A percentile compares a stretch with the other conserved stretches of the same genome.
phyloP scores from a whole-genome alignment of 1,139 yeast species.

The Saccharomyces pastorianus region DNA sequence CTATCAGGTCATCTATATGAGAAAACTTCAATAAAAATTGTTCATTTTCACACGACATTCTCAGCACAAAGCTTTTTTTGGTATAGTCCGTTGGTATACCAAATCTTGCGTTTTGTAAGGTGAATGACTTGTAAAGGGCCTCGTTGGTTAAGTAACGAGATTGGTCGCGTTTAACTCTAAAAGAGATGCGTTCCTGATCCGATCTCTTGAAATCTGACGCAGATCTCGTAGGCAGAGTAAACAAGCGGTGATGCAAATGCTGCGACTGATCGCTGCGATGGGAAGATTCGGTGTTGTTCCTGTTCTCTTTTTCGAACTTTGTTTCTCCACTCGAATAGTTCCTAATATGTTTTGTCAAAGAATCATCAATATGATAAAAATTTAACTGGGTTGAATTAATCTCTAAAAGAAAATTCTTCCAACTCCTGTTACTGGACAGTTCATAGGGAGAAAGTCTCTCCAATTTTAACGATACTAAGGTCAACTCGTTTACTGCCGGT shows the following conservation, averaged over 20 bases:
- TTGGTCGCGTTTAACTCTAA: conserved; percentile 24
- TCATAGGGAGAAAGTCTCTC: conserved; percentile 67
- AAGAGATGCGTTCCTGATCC: conserved; percentile 30
- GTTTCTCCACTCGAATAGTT: conserved; percentile 25
- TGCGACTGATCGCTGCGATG: conserved; percentile 5
- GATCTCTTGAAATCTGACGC: conserved; percentile 21
- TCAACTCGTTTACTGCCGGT: conserved; percentile 51
- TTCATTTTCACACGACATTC: conserved; percentile 60
- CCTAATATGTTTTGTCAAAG: conserved; percentile 18
- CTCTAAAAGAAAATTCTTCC: conserved; percentile 58
- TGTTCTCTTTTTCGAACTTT: conserved; percentile 2
- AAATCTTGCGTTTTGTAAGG: conserved; percentile 59
- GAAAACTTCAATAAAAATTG: conserved; percentile 55
- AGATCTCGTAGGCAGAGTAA: conserved; percentile 13
- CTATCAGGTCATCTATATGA: conserved; percentile 49
- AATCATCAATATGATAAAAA: conserved; percentile 39
- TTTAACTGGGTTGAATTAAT: conserved; percentile 69
- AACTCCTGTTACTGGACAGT: conserved; percentile 48
- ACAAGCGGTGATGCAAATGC: conserved; percentile 9
- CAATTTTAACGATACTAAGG: conserved; percentile 44
- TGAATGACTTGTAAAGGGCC: conserved; percentile 46
- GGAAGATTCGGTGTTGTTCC: not conserved
- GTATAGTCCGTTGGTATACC: conserved; percentile 64
- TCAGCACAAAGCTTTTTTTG: conserved; percentile 38
- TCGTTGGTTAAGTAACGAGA: conserved; percentile 29